These are phyloP conservation scores for Krasilnikovozyma curviuscula DNA, from an alignment of 768 basidiomycete genomes.

Conservation along the genomic window DNA sequence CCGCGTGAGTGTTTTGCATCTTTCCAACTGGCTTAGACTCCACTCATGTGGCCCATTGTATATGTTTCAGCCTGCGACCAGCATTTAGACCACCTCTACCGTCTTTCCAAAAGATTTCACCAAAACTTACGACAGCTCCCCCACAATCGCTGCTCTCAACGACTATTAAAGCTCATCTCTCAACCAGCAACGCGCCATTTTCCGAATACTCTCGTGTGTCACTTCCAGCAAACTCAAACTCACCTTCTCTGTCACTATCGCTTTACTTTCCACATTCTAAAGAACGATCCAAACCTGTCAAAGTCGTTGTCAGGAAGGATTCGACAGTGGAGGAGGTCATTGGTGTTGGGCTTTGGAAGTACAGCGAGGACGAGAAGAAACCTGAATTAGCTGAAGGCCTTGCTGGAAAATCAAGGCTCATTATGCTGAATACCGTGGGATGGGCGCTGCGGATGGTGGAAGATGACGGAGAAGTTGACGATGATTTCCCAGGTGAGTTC, in stretches of 20 bases:
- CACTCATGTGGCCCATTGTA: too few relatives aligned
- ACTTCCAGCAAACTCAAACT: too few relatives aligned
- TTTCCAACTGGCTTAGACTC: too few relatives aligned
- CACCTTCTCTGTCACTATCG: slow-evolving; percentile 44
- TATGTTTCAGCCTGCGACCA: too few relatives aligned
- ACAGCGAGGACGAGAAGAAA: slow-evolving; percentile 70
- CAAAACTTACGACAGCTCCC: too few relatives aligned
- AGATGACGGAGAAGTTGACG: slow-evolving; percentile 94
- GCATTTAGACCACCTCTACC: too few relatives aligned
- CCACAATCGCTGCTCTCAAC: too few relatives aligned
- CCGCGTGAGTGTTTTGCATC: too few relatives aligned
- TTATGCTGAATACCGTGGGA: slow-evolving; percentile 51
- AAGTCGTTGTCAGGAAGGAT: slow-evolving; percentile 61
- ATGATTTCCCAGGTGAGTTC: slow-evolving; percentile 83
- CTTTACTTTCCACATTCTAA: slow-evolving; percentile 71
- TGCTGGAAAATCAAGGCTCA: slow-evolving; percentile 38
- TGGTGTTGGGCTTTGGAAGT: slow-evolving; percentile 77
- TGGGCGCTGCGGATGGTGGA: slow-evolving; percentile 91
- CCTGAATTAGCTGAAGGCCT: slow-evolving; percentile 55
- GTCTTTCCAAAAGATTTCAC: too few relatives aligned
- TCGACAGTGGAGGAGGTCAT: slow-evolving; percentile 89
- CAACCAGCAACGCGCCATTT: too few relatives aligned
- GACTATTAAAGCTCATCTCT: too few relatives aligned
- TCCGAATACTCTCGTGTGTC: too few relatives aligned
- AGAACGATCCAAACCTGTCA: slow-evolving; percentile 39